Percentiles rank a stretch among this genome's conserved stretches.
These are phyloP conservation scores for Blastosporella zonata DNA, from an alignment of 1,284 basidiomycete genomes.

Conservation along the genomic window DNA sequence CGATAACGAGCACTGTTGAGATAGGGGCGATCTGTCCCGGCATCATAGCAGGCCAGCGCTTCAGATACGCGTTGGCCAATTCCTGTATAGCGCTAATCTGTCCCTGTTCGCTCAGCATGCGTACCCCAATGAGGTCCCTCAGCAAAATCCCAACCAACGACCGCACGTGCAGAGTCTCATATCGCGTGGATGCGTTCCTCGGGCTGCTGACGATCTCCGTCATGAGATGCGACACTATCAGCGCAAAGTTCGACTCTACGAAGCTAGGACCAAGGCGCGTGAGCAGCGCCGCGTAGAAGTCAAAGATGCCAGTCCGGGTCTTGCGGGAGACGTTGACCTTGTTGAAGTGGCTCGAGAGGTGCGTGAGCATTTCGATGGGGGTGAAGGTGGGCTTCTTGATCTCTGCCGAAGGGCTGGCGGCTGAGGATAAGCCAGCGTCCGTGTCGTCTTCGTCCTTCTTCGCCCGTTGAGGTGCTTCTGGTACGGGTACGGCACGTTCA, in stretches of 20 bases:
- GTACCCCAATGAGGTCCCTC: constrained; percentile 82
- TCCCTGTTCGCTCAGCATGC: constrained; percentile 89
- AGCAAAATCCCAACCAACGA: constrained; percentile 77
- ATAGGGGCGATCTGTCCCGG: constrained; percentile 77
- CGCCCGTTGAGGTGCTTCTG: constrained; percentile 56
- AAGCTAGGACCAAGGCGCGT: constrained; percentile 74
- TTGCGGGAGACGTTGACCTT: constrained; percentile 67
- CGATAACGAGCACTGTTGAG: constrained; percentile 72
- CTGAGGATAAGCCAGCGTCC: constrained; percentile 37
- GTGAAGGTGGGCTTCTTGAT: constrained; percentile 73
- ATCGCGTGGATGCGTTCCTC: constrained; percentile 55
- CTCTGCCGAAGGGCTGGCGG: constrained; percentile 52
- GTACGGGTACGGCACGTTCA: constrained; percentile 50
- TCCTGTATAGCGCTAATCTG: constrained; percentile 92
- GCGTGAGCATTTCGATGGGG: constrained; percentile 77
- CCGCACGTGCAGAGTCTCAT: constrained; percentile 74
- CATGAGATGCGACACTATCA: constrained; percentile 79
- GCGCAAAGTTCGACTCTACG: constrained; percentile 81
- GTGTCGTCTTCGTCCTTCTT: constrained; percentile 64
- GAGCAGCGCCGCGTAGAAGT: constrained; percentile 84
- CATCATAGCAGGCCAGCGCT: constrained; percentile 91
- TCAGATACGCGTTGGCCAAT: constrained; percentile 77
- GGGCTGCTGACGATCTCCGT: constrained; percentile 67
- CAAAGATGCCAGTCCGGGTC: constrained; percentile 82
- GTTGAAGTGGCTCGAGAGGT: constrained; percentile 80